Percentiles rank a stretch among this genome's conserved stretches.
Conservation (phyloP, 441 rosid species). For the Pelargonium citronellum region DNA sequence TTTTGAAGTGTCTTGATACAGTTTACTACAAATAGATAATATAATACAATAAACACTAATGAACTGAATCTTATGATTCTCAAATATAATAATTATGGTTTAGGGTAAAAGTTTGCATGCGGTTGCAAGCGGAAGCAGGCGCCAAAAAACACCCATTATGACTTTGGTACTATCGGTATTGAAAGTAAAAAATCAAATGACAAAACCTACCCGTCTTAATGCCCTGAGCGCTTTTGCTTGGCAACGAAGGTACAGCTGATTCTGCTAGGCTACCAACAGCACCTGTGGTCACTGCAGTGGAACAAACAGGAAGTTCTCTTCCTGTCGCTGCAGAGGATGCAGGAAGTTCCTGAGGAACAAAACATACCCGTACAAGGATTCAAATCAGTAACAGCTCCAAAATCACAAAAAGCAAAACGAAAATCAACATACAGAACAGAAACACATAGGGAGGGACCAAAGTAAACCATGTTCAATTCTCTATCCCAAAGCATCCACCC, state of each 20-base stretch:
- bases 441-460: conserved; percentile 5
- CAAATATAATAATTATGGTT: conserved; percentile 1
- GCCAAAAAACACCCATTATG: conserved; percentile 9
- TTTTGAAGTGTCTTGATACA: not conserved
- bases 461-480: not conserved
- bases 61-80: conserved; percentile 1
- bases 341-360: conserved; percentile 32
- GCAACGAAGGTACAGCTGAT: conserved; percentile 21
- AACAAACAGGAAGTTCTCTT: conserved; percentile 1
- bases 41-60: not conserved
- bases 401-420: not conserved
- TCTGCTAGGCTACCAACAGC: conserved; percentile 31
- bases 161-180: conserved; percentile 6
- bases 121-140: not conserved
- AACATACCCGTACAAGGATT: conserved; percentile 3
- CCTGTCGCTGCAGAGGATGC: conserved; percentile 22
- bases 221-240: conserved; percentile 28
- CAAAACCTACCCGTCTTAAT: conserved; percentile 37
- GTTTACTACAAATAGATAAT: not conserved
- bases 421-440: conserved; percentile 1
- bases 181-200: not conserved
- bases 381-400: not conserved
- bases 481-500: not conserved
- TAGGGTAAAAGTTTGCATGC: not conserved
- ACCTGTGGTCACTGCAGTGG: conserved; percentile 25